Evolutionary conservation across 2,329 filamentous ascomycete species (phyloP).

Genomic region (Talaromyces rugulosus): DNA sequence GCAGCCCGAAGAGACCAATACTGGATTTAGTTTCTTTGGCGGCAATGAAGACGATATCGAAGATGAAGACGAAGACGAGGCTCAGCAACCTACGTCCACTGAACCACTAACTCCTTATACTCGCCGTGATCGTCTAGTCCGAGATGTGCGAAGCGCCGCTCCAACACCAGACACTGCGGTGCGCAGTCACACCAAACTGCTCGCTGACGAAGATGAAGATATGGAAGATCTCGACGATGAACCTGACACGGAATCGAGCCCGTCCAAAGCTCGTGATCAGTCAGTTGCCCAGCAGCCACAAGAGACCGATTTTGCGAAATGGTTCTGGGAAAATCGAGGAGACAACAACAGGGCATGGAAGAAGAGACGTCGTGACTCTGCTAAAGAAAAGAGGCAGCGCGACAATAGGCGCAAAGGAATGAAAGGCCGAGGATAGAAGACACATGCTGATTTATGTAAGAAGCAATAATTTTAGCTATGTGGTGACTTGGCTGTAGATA

Average conservation of each 20-base stretch:
- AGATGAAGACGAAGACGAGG: constrained; percentile 43
- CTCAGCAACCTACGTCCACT: constrained; percentile 29
- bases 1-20: constrained; percentile 42
- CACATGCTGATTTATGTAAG: neutral
- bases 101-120: constrained; percentile 78
- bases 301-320: constrained; percentile 58
- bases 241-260: constrained; percentile 7
- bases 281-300: constrained; percentile 17
- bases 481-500: neutral
- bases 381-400: constrained; percentile 57
- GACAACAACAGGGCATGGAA: constrained; percentile 50
- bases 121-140: constrained; percentile 67
- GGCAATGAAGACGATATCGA: constrained; percentile 37
- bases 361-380: constrained; percentile 54
- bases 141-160: constrained; percentile 72
- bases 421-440: constrained; percentile 29
- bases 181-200: constrained; percentile 45
- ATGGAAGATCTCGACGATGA: constrained; percentile 8
- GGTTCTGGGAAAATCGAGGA: constrained; percentile 55
- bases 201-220: constrained; percentile 23
- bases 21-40: constrained; percentile 76
- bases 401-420: constrained; percentile 54
- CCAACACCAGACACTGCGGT: constrained; percentile 92
- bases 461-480: neutral
- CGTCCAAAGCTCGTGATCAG: constrained; percentile 13